phyloP scores from a whole-genome alignment of 2,329 filamentous ascomycete genomes.

The Thyridium curvatum region DNA sequence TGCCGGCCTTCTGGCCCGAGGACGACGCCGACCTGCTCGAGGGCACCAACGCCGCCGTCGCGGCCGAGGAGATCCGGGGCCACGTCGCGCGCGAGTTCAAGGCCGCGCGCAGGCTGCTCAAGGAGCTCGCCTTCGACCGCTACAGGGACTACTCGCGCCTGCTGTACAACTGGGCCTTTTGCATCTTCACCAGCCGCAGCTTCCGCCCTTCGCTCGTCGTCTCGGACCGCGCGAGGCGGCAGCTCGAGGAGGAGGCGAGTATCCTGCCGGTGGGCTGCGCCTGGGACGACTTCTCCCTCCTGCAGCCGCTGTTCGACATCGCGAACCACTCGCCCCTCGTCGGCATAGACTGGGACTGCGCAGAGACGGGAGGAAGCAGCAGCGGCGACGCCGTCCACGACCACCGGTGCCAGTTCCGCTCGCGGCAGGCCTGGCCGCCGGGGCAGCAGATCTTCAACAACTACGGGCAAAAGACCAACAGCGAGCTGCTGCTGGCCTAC shows the following conservation, averaged over 20 bases:
- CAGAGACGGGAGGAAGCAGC: too few species aligned
- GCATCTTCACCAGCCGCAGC: conserved; percentile 58
- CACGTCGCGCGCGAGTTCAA: conserved; percentile 41
- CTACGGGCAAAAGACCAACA: conserved; percentile 69
- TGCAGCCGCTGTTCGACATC: conserved; percentile 66
- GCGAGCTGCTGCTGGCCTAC: conserved; percentile 60
- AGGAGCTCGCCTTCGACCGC: conserved; percentile 14
- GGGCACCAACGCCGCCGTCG: conserved; percentile 46
- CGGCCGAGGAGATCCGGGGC: conserved; percentile 38
- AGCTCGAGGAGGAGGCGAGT: conserved; percentile 17
- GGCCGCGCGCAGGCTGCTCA: conserved; percentile 31
- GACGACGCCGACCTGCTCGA: conserved; percentile 52
- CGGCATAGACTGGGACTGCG: conserved; percentile 51
- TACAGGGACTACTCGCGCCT: conserved; percentile 33
- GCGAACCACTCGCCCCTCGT: conserved; percentile 63
- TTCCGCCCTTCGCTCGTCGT: conserved; percentile 57
- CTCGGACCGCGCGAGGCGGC: conserved; percentile 11
- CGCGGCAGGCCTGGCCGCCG: conserved; percentile 33
- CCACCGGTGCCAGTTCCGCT: conserved; percentile 34
- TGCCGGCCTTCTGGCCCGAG: conserved; percentile 58
- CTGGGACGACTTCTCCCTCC: conserved; percentile 57
- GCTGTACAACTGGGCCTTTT: conserved; percentile 59
- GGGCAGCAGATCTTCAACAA: conserved; percentile 62
- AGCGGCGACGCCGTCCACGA: conserved; percentile 1
- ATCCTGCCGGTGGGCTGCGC: conserved; percentile 26